Evolutionary conservation across 78 protist genomes (phyloP).

Genomic region (Dictyostelium citrinum): DNA sequence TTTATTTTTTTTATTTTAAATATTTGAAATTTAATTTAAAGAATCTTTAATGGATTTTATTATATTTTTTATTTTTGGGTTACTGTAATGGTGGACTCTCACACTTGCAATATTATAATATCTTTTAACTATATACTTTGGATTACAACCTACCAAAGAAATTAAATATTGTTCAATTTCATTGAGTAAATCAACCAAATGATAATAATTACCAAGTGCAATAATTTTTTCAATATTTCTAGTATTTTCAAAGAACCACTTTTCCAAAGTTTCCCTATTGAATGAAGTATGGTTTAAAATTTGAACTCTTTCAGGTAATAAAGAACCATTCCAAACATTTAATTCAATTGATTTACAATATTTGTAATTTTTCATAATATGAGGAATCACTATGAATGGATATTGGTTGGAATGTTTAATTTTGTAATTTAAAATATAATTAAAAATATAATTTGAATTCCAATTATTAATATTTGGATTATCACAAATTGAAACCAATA

Average conservation of each 20-base stretch:
- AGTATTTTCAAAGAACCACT: background rate
- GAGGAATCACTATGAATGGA: background rate
- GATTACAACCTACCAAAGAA: background rate
- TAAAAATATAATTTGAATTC: background rate
- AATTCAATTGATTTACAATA: background rate
- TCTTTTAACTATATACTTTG: background rate
- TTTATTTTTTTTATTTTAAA: too few species aligned
- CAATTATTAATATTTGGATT: background rate
- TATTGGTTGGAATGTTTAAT: too few species aligned
- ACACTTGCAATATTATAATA: background rate
- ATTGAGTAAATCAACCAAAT: background rate
- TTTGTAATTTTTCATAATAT: too few species aligned
- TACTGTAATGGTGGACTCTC: too few species aligned
- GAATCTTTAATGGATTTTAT: background rate
- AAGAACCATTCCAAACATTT: background rate
- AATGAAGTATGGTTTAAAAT: too few species aligned
- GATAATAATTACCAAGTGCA: background rate
- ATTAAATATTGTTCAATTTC: background rate
- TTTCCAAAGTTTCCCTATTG: background rate
- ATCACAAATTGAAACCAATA: background rate
- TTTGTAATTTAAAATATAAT: too few species aligned
- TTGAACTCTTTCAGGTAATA: background rate
- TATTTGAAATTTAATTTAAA: too few species aligned
- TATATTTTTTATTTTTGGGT: background rate
- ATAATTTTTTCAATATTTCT: background rate